Evolutionary conservation across 73 alveolate genomes (phyloP).

Genomic region (Stentor roeselii): DNA sequence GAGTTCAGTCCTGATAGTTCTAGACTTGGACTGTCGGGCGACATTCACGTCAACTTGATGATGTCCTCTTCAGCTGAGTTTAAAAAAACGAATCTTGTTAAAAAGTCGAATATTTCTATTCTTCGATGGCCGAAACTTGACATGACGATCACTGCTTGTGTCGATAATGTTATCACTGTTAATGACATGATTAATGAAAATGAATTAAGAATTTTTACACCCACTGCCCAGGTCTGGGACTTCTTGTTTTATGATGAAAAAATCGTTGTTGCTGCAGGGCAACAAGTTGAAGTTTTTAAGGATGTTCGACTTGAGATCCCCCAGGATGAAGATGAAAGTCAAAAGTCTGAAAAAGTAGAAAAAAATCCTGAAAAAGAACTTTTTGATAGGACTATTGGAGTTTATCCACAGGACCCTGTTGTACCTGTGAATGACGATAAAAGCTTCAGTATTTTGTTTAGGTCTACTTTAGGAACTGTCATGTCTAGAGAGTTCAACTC

Average conservation of each 20-base stretch:
- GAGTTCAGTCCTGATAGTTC: slow-evolving; percentile 20
- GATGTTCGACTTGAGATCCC: not conserved
- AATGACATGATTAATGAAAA: not conserved
- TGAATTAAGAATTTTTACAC: not conserved
- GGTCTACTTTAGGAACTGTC: not conserved
- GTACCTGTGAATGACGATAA: not conserved
- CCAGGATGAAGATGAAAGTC: not conserved
- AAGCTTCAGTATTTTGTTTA: not conserved
- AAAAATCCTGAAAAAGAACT: not conserved
- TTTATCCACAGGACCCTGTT: slow-evolving; percentile 4
- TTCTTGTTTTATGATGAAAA: not conserved
- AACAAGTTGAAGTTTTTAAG: slow-evolving; percentile 1
- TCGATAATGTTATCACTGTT: not conserved
- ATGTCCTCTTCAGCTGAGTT: not conserved
- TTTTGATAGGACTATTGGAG: slow-evolving; percentile 10
- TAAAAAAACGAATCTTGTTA: not conserved
- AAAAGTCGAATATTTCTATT: not conserved
- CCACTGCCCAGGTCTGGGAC: not conserved
- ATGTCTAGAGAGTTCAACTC: not conserved
- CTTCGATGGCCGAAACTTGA: not conserved
- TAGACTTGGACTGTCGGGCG: not conserved
- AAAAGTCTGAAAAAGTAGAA: not conserved
- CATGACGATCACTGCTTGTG: not conserved
- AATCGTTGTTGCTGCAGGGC: not conserved
- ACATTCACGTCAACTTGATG: not conserved